Evolutionary conservation across 805 yeast species (phyloP).

Genomic region (Pichia cabralensis): DNA sequence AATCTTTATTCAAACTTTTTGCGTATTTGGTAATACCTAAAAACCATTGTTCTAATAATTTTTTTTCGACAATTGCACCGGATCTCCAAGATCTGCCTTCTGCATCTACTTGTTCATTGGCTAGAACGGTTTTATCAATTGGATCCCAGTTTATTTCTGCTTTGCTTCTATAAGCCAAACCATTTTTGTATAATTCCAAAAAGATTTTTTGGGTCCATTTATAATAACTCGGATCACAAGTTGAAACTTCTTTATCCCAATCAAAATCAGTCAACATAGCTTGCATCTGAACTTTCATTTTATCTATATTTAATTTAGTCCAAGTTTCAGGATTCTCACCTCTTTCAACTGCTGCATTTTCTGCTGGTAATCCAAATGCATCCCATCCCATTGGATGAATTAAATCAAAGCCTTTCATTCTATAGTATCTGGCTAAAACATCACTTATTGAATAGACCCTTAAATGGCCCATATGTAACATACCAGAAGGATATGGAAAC

Average conservation of each 20-base stretch:
- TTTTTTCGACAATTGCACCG: constrained; percentile 88
- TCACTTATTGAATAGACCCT: constrained; percentile 91
- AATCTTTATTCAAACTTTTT: constrained; percentile 51
- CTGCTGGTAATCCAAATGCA: constrained; percentile 97
- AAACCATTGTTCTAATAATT: constrained; percentile 83
- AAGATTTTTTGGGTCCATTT: constrained; percentile 89
- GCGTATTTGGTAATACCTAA: constrained; percentile 83
- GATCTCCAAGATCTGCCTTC: constrained; percentile 94
- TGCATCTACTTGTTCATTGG: constrained; percentile 91
- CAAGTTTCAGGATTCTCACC: constrained; percentile 69
- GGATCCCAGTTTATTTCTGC: constrained; percentile 99
- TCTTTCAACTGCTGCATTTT: constrained; percentile 91
- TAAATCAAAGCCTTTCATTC: constrained; percentile 68
- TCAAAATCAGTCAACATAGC: constrained; percentile 79
- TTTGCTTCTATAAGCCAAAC: constrained; percentile 74
- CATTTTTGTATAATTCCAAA: constrained; percentile 57
- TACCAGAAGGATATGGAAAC: constrained; percentile 97
- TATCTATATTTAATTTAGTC: constrained; percentile 72
- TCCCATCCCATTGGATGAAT: constrained; percentile 99
- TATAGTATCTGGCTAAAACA: constrained; percentile 64
- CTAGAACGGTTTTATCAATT: constrained; percentile 85
- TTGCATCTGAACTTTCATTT: constrained; percentile 78
- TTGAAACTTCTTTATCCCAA: constrained; percentile 85
- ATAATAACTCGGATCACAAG: constrained; percentile 82
- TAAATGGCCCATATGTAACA: constrained; percentile 86